phyloP scores from a whole-genome alignment of 2,329 filamentous ascomycete species.

The Penicillium griseofulvum region DNA sequence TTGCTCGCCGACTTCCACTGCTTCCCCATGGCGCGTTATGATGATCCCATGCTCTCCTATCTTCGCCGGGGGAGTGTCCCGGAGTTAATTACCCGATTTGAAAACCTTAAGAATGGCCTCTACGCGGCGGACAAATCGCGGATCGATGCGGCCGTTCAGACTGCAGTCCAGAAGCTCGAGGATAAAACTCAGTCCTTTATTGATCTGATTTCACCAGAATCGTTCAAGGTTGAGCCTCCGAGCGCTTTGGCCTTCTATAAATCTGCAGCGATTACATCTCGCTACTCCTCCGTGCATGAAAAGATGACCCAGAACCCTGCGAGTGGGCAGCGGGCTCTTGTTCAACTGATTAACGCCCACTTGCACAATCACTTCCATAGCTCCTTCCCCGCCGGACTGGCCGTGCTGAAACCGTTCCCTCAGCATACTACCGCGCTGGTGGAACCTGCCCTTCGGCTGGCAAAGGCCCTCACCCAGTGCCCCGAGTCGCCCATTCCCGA shows the following conservation, averaged over 20 bases:
- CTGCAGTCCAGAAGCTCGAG: conserved; percentile 56
- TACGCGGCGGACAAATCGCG: conserved; percentile 67
- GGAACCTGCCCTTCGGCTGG: conserved; percentile 68
- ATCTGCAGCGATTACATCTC: conserved; percentile 57
- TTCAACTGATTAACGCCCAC: conserved; percentile 76
- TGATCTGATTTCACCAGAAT: conserved; percentile 57
- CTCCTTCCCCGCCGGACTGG: conserved; percentile 71
- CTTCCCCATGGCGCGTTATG: conserved; percentile 75
- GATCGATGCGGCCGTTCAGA: conserved; percentile 62
- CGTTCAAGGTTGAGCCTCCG: conserved; percentile 66
- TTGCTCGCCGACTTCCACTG: conserved; percentile 75
- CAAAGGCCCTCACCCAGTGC: conserved; percentile 72
- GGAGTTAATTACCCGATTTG: conserved; percentile 66
- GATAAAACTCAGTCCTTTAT: conserved; percentile 63
- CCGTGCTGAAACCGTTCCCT: conserved; percentile 75
- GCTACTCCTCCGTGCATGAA: conserved; percentile 67
- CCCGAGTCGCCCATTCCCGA: conserved; percentile 68
- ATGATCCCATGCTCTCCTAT: conserved; percentile 69
- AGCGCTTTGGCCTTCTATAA: conserved; percentile 77
- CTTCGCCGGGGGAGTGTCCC: conserved; percentile 75
- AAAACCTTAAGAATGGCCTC: conserved; percentile 67
- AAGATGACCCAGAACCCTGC: conserved; percentile 57
- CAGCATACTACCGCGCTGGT: conserved; percentile 72
- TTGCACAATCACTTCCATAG: conserved; percentile 84
- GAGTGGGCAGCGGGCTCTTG: conserved; percentile 64